Conservation (phyloP, 495 filamentous ascomycete species). For the Trypethelium eluteriae region DNA sequence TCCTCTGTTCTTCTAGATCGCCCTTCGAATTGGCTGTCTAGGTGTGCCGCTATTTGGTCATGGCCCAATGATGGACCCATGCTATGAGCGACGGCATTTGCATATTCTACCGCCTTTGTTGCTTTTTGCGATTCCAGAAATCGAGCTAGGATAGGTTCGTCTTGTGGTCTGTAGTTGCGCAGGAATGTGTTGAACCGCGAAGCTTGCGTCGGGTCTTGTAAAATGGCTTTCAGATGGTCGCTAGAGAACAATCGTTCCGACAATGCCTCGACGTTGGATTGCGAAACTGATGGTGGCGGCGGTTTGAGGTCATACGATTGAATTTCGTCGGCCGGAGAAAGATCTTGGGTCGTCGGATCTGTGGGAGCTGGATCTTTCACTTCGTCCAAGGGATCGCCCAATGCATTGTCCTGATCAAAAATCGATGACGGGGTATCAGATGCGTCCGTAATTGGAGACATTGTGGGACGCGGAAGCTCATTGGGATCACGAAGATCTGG, state of each 20-base stretch:
- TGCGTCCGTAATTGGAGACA: conserved; percentile 15
- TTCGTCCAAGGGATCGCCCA: conserved; percentile 13
- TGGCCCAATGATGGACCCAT: conserved; percentile 15
- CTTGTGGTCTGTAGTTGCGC: conserved; percentile 29
- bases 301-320: conserved; percentile 33
- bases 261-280: conserved; percentile 31
- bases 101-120: conserved; percentile 32
- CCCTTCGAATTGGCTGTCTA: conserved; percentile 29
- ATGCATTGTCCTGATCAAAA: conserved; percentile 19
- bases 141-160: conserved; percentile 25
- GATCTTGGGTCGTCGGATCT: conserved; percentile 19
- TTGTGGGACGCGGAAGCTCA: conserved; percentile 11
- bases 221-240: conserved; percentile 33
- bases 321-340: conserved; percentile 20
- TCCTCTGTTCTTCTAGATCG: conserved; percentile 25
- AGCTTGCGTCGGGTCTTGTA: conserved; percentile 26
- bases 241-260: conserved; percentile 30
- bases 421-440: conserved; percentile 20
- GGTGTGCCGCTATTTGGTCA: conserved; percentile 22
- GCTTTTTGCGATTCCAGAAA: conserved; percentile 35
- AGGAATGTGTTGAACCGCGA: conserved; percentile 30
- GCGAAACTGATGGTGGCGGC: conserved; percentile 29
- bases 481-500: background rate
- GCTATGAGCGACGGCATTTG: conserved; percentile 30
- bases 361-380: conserved; percentile 15